phyloP scores from a whole-genome alignment of 1,139 yeast genomes.

The Nakaseomyces kungkrabaensis region DNA sequence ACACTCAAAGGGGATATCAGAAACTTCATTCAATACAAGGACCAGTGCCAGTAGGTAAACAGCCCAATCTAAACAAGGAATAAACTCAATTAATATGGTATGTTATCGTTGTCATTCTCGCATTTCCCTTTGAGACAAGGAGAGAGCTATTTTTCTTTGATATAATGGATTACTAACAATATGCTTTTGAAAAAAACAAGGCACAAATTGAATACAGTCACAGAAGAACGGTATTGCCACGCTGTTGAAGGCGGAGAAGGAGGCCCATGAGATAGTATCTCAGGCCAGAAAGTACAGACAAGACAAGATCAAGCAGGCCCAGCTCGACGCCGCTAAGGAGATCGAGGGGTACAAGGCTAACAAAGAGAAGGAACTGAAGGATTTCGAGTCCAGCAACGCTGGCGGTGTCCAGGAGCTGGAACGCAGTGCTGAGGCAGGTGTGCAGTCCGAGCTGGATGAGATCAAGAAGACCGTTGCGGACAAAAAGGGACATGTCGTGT shows the following conservation, averaged over 20 bases:
- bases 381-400: constrained; percentile 45
- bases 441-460: constrained; percentile 47
- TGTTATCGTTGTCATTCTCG: no score
- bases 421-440: constrained; percentile 57
- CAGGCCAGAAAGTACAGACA: constrained; percentile 63
- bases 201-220: constrained; percentile 10
- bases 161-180: no score
- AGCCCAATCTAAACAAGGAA: no score
- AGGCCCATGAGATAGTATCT: constrained; percentile 89
- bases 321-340: constrained; percentile 83
- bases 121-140: no score
- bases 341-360: constrained; percentile 76
- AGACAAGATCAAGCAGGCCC: constrained; percentile 70
- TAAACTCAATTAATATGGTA: no score
- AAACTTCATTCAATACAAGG: no score
- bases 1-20: no score
- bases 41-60: no score
- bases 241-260: constrained; percentile 67
- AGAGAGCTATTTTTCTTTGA: no score
- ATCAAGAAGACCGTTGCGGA: constrained; percentile 54
- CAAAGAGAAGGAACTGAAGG: constrained; percentile 74
- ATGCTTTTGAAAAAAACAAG: no score
- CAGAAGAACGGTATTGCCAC: constrained; percentile 31
- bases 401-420: constrained; percentile 45
- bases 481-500: constrained; percentile 60